phyloP scores from a whole-genome alignment of 2,329 filamentous ascomycete species.

The Xylariaceae sp. region DNA sequence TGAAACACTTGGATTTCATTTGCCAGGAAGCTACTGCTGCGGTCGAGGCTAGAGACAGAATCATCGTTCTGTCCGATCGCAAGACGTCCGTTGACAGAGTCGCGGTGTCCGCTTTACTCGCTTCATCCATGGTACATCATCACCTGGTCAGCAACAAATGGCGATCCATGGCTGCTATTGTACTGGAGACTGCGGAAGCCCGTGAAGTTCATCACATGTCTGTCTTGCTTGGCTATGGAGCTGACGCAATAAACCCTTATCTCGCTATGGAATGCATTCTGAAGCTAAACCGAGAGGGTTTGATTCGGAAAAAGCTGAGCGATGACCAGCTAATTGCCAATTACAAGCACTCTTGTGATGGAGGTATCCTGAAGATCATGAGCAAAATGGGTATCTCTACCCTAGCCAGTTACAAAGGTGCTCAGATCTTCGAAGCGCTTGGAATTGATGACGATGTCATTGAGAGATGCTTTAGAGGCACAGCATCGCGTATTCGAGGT shows the following conservation, averaged over 20 bases:
- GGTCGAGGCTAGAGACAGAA: constrained; percentile 74
- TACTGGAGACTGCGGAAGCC: constrained; percentile 90
- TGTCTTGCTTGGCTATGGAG: constrained; percentile 92
- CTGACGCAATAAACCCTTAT: constrained; percentile 90
- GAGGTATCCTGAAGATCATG: constrained; percentile 97
- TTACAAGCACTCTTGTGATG: constrained; percentile 94
- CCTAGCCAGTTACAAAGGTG: constrained; percentile 92
- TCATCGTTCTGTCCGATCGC: constrained; percentile 85
- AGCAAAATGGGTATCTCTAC: constrained; percentile 99
- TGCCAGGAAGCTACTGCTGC: constrained; percentile 79
- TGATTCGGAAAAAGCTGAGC: constrained; percentile 83
- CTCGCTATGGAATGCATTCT: constrained; percentile 93
- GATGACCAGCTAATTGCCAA: constrained; percentile 83
- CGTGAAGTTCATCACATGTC: constrained; percentile 99
- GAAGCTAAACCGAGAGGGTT: constrained; percentile 88
- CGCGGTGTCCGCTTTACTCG: constrained; percentile 77
- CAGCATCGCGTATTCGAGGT: constrained; percentile 88
- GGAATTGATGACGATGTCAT: constrained; percentile 89
- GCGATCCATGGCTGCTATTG: constrained; percentile 79
- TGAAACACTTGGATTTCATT: constrained; percentile 81
- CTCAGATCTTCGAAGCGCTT: constrained; percentile 94
- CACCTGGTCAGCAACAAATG: constrained; percentile 94
- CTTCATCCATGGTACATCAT: constrained; percentile 90
- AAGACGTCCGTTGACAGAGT: constrained; percentile 78
- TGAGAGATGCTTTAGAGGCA: constrained; percentile 90